Base-by-base conservation (phyloP, 345 rosid genomes). In the Sisymbrium altissimum region DNA sequence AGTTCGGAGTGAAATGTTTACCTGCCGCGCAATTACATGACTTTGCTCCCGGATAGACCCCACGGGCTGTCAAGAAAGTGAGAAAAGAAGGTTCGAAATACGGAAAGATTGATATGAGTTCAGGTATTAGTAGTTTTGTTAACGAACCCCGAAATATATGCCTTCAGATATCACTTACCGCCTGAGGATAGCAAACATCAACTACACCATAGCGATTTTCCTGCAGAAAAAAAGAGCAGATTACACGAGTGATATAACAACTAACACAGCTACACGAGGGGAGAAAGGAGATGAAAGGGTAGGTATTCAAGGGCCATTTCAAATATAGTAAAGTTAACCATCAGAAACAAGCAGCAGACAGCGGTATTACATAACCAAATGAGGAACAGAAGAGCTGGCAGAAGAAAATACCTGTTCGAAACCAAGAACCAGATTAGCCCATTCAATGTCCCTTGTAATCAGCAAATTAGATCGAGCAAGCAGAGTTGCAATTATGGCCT, bases 371-470 rank as follows among this genome's bases (percentile, higher is more conserved):
- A 69, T 55, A 63, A 39, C 10, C 45, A 18, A 4, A 52, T 67
- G 30, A 53, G 32, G 38, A 58, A 43, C 59, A 44, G 0, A 9
- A 75, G 65, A 32, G 38, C n/a, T 44, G 15, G 62, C 14, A 27
- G 4, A 29, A 40, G 50, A 55, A 10, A 43, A 56, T 75, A 93
- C 98, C 96, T 91, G 98, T 81, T 94, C 97, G 81, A 91, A 86
- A 76, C 97, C 98, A 67, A 94, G 83, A n/a, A 89, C 87, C 57
- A 94, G 90, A 81, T 94, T 94, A 41, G 95, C 97, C 98, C 98
- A 91, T 74, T 94, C 97, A 69, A 94, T 88, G 80, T 94, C 96
- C 81, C 98, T 87, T n/a, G 98, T 89, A 76, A 94, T 84, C 54
- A 94, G 80, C 86, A 91, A 79, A 85, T 91, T 91, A 76, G 97